Conservation (phyloP, 2,329 filamentous ascomycete species). For the Trichoderma brevicompactum region DNA sequence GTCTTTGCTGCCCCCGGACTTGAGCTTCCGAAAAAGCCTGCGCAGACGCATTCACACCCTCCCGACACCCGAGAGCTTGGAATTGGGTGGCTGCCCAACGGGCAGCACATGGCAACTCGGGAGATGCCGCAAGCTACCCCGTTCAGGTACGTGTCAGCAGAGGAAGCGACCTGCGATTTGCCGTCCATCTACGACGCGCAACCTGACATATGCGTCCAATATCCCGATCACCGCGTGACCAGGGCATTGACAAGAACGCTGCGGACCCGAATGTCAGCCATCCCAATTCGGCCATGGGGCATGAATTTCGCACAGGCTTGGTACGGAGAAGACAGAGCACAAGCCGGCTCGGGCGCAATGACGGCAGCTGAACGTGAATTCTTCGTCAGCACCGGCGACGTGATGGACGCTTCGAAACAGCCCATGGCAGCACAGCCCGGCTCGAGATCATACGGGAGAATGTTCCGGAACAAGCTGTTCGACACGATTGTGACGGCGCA, state of each 20-base stretch:
- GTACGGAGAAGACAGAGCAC: slow-evolving; percentile 39
- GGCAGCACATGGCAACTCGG: slow-evolving; percentile 61
- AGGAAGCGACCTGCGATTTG: slow-evolving; percentile 62
- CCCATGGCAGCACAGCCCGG: slow-evolving; percentile 42
- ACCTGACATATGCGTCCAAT: slow-evolving; percentile 63
- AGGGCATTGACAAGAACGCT: slow-evolving; percentile 45
- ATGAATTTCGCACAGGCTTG: slow-evolving; percentile 57
- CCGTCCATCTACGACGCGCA: slow-evolving; percentile 65
- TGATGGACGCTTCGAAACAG: background rate
- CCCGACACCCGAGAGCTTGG: slow-evolving; percentile 36
- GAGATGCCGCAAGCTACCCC: slow-evolving; percentile 52
- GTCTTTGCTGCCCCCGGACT: slow-evolving; percentile 70
- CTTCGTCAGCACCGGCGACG: slow-evolving; percentile 42
- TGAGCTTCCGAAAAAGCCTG: slow-evolving; percentile 58
- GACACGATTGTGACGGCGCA: slow-evolving; percentile 65
- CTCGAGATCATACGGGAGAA: slow-evolving; percentile 56
- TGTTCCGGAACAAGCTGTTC: slow-evolving; percentile 58
- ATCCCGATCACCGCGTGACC: slow-evolving; percentile 69
- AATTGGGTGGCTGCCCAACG: slow-evolving; percentile 64
- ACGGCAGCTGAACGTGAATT: slow-evolving; percentile 45
- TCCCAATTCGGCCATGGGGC: slow-evolving; percentile 63
- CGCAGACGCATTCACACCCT: slow-evolving; percentile 67
- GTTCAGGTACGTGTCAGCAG: slow-evolving; percentile 61
- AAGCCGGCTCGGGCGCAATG: slow-evolving; percentile 41
- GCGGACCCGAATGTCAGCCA: slow-evolving; percentile 55